Evolutionary conservation across 345 rosid genomes (phyloP).

Genomic region (Excoecaria cochinchinensis): DNA sequence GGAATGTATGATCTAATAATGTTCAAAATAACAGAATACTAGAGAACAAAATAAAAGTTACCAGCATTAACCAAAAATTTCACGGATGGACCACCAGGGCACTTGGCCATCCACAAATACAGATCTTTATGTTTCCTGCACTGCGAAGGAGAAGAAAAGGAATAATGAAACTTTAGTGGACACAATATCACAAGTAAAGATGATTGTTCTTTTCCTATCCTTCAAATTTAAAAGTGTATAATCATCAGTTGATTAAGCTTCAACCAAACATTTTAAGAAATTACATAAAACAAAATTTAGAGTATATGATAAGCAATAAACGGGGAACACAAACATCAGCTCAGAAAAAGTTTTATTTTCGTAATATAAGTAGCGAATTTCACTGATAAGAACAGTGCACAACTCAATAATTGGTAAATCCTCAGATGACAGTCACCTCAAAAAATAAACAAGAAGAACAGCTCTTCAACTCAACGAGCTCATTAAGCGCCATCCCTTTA

Average conservation of each 20-base stretch:
- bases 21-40: neutral
- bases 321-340: neutral
- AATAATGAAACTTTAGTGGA: neutral
- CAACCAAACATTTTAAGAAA: neutral
- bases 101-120: constrained; percentile 86
- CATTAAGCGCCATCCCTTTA: constrained; percentile 77
- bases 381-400: neutral
- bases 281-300: too few relatives aligned
- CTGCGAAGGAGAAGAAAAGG: constrained; percentile 36
- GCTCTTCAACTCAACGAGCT: constrained; percentile 83
- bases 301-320: neutral
- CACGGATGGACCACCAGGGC: constrained; percentile 70
- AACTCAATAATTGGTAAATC: neutral
- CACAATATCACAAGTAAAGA: neutral
- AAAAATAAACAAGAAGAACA: constrained; percentile 86
- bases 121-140: constrained; percentile 95
- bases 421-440: constrained; percentile 49
- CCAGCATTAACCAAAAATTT: constrained; percentile 97
- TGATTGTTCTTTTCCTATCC: neutral
- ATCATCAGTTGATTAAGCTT: neutral
- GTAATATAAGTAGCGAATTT: neutral
- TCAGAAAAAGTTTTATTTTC: neutral
- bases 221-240: neutral
- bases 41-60: constrained; percentile 33
- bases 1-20: neutral